Evolutionary conservation across 164 flowering plant genomes (phyloP).

Genomic region (Hamamelis virginiana): DNA sequence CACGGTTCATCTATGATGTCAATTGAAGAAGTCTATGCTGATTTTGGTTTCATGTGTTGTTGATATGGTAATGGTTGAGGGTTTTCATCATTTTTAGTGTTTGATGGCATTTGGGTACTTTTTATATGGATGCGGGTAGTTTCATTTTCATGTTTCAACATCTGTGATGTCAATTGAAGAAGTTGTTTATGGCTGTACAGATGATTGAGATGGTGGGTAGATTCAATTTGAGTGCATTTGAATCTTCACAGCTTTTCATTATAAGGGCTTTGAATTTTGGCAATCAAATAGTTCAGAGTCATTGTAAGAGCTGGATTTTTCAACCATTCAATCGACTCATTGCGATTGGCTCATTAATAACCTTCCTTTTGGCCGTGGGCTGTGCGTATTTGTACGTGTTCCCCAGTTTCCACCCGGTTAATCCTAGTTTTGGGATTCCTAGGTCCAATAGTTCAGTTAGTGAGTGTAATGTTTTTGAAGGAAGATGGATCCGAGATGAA

Average conservation of each 20-base stretch:
- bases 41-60: neutral
- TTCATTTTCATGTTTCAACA: neutral
- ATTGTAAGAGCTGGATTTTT: conserved; percentile 23
- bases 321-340: conserved; percentile 32
- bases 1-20: neutral
- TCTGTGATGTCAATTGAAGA: neutral
- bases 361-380: conserved; percentile 31
- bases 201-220: conserved; percentile 9
- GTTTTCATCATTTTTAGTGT: neutral
- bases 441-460: conserved; percentile 11
- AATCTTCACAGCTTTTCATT: conserved; percentile 14
- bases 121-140: neutral
- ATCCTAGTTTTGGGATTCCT: conserved; percentile 12
- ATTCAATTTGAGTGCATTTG: conserved; percentile 8
- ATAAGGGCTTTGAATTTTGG: conserved; percentile 21
- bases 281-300: conserved; percentile 15
- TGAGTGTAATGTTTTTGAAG: conserved; percentile 65
- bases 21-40: neutral
- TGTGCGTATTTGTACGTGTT: conserved; percentile 29
- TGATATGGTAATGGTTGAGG: neutral
- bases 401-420: conserved; percentile 19
- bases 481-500: conserved; percentile 68
- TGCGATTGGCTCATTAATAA: conserved; percentile 21
- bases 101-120: conserved; percentile 4
- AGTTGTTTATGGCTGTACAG: neutral